phyloP scores from a whole-genome alignment of 306 rosid genomes.

The Macrotyloma uniflorum region DNA sequence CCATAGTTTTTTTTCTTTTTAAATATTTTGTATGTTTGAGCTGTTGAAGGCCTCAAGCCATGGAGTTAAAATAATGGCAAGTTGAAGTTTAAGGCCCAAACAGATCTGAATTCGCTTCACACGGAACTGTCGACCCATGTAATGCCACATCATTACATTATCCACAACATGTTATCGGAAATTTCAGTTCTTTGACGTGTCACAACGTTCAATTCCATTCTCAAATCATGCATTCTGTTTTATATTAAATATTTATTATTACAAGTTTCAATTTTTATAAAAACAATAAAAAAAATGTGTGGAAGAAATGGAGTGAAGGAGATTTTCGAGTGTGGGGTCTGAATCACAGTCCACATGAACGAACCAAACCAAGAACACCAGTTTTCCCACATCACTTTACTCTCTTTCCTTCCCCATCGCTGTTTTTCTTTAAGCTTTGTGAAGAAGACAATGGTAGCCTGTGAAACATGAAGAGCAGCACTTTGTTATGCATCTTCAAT shows the following conservation, averaged over 20 bases:
- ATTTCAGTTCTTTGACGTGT: constrained; percentile 50
- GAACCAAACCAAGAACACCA: constrained; percentile 38
- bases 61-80: too few relatives aligned
- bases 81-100: neutral
- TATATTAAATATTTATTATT: neutral
- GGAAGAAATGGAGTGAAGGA: constrained; percentile 51
- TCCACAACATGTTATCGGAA: constrained; percentile 58
- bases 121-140: constrained; percentile 2
- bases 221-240: neutral
- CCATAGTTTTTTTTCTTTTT: too few relatives aligned
- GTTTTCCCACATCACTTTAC: constrained; percentile 43
- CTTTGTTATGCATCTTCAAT: constrained; percentile 77
- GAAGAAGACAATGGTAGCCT: constrained; percentile 54
- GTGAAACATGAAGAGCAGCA: constrained; percentile 64
- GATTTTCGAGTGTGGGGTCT: constrained; percentile 50
- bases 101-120: constrained; percentile 9
- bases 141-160: constrained; percentile 67
- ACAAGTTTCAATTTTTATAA: neutral
- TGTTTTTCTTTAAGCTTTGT: constrained; percentile 2
- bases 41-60: too few relatives aligned
- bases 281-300: constrained; percentile 36
- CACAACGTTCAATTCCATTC: constrained; percentile 25
- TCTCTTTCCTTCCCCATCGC: neutral
- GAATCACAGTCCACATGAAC: constrained; percentile 59
- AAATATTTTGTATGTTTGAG: too few relatives aligned